A percentile compares a stretch with the other conserved stretches of the same genome.
Conservation (phyloP, 176 grass and related monocot species). For the Cymbopogon citratus region DNA sequence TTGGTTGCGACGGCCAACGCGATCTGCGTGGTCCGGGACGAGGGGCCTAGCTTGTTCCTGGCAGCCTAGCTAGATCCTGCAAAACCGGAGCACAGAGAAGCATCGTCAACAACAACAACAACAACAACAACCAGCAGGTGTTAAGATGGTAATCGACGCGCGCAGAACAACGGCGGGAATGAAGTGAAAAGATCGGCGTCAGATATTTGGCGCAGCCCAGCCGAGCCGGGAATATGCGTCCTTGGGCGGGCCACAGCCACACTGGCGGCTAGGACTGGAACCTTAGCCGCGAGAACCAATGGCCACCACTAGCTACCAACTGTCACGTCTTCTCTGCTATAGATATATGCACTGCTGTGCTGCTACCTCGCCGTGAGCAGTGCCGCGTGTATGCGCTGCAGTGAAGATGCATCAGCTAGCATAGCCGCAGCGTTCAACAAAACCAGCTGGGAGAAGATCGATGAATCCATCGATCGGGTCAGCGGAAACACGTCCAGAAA, state of each 20-base stretch:
- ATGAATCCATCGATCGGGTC: too few species aligned
- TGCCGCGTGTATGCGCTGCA: background rate
- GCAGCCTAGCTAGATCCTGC: conserved; percentile 30
- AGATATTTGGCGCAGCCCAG: background rate
- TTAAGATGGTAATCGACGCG: background rate
- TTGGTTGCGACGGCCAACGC: too few species aligned
- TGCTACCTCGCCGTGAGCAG: background rate
- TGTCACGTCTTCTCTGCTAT: background rate
- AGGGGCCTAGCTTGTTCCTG: background rate
- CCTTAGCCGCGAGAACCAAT: background rate
- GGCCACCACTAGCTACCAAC: background rate
- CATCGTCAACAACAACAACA: background rate
- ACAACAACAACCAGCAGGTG: background rate
- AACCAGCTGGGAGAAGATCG: background rate
- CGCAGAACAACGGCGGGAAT: background rate
- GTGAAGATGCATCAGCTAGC: too few species aligned
- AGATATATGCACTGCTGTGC: too few species aligned
- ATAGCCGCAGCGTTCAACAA: background rate
- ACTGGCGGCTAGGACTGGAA: too few species aligned
- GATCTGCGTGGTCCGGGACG: background rate
- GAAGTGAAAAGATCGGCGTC: background rate
- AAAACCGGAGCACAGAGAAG: conserved; percentile 20
- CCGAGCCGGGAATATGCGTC: background rate
- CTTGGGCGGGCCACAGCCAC: background rate
- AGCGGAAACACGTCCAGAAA: background rate